Evolutionary conservation across 2,329 filamentous ascomycete genomes (phyloP).

Genomic region (Colletotrichum scovillei): DNA sequence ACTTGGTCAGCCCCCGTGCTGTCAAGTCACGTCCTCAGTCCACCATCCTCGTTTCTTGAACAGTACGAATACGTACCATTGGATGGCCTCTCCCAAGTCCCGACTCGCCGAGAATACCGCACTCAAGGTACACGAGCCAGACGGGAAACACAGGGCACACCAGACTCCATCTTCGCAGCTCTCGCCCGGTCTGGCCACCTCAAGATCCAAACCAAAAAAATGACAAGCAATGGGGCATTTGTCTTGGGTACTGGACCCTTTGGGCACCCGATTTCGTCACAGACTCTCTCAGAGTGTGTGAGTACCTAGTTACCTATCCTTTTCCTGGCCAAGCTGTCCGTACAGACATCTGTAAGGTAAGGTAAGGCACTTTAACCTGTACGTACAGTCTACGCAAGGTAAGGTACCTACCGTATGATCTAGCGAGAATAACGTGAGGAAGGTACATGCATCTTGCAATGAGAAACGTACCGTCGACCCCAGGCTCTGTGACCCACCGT

Average conservation of each 20-base stretch:
- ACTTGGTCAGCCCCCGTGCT: not conserved
- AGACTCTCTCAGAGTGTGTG: not conserved
- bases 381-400: not conserved
- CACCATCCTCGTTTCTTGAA: not conserved
- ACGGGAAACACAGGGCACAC: not conserved
- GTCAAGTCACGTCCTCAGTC: not conserved
- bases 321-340: not conserved
- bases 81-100: not conserved
- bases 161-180: conserved; percentile 6
- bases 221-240: not conserved
- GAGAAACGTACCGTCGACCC: not conserved
- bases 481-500: not conserved
- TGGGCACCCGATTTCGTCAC: not conserved
- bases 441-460: not conserved
- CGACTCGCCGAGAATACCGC: not conserved
- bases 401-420: too few relatives aligned
- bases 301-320: not conserved
- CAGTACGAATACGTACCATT: not conserved
- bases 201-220: not conserved
- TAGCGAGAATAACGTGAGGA: too few relatives aligned
- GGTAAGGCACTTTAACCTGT: not conserved
- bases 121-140: not conserved
- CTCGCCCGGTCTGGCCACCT: not conserved
- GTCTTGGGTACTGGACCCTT: not conserved
- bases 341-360: not conserved